Evolutionary conservation across 352 stramenopile species (phyloP).

Genomic region (Saprolegnia parasitica): DNA sequence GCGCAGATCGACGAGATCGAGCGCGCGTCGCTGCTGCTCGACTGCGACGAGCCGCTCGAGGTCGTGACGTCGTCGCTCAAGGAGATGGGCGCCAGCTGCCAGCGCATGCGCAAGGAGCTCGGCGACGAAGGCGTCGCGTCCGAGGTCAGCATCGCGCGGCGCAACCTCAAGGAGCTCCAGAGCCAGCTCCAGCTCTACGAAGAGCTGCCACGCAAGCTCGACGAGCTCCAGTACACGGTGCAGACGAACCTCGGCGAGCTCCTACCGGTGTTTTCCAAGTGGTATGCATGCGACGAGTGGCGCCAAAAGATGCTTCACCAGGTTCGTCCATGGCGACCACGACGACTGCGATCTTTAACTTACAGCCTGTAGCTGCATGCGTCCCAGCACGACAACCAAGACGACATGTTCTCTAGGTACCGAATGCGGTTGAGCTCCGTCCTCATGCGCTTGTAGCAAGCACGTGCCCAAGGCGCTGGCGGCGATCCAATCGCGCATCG

Average conservation of each 20-base stretch:
- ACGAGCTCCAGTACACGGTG: slow-evolving; percentile 45
- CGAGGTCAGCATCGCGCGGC: slow-evolving; percentile 67
- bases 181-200: slow-evolving; percentile 80
- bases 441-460: slow-evolving; percentile 1
- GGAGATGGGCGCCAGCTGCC: slow-evolving; percentile 52
- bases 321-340: slow-evolving; percentile 33
- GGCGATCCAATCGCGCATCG: slow-evolving; percentile 63
- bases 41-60: slow-evolving; percentile 56
- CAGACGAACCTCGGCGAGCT: slow-evolving; percentile 50
- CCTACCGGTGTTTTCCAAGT: slow-evolving; percentile 59
- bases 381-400: slow-evolving; percentile 52
- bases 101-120: slow-evolving; percentile 78
- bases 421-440: not conserved
- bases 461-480: slow-evolving; percentile 34
- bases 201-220: slow-evolving; percentile 55
- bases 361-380: slow-evolving; percentile 53
- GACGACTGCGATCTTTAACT: too few relatives aligned
- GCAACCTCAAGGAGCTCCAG: slow-evolving; percentile 78
- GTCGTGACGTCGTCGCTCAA: slow-evolving; percentile 62
- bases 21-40: slow-evolving; percentile 61
- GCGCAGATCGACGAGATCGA: slow-evolving; percentile 76
- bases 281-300: slow-evolving; percentile 73
- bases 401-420: slow-evolving; percentile 69
- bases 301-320: slow-evolving; percentile 77
- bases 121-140: slow-evolving; percentile 77